Evolutionary conservation across 2,329 filamentous ascomycete species (phyloP).

Genomic region (Cryphonectria japonica): DNA sequence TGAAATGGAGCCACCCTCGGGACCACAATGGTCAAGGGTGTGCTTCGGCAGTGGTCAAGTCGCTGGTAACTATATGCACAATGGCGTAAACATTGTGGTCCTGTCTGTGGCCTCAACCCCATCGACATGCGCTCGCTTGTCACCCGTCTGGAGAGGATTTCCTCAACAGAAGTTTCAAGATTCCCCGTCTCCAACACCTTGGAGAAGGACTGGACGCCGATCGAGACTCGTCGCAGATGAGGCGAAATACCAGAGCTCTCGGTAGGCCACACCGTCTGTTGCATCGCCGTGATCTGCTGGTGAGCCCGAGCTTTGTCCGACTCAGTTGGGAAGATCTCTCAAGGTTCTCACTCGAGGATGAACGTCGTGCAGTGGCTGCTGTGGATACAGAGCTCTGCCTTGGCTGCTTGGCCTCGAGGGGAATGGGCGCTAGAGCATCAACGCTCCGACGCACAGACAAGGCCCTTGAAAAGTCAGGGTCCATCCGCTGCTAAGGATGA

Average conservation of each 20-base stretch:
- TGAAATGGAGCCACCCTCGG: slow-evolving; percentile 6
- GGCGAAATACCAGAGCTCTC: slow-evolving; percentile 6
- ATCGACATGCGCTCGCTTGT: slow-evolving; percentile 8
- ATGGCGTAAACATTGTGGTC: slow-evolving; percentile 21
- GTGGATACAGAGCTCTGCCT: slow-evolving; percentile 14
- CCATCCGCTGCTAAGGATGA: slow-evolving; percentile 25
- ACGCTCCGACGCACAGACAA: slow-evolving; percentile 19
- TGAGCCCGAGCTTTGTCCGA: slow-evolving; percentile 9
- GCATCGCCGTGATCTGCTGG: neutral
- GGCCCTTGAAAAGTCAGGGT: slow-evolving; percentile 24
- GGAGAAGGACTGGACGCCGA: slow-evolving; percentile 18
- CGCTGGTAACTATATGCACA: slow-evolving; percentile 19
- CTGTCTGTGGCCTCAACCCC: slow-evolving; percentile 16
- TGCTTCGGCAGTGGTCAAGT: slow-evolving; percentile 22
- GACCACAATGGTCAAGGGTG: slow-evolving; percentile 3
- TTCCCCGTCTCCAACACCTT: slow-evolving; percentile 19
- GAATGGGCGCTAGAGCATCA: slow-evolving; percentile 26
- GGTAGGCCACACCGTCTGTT: slow-evolving; percentile 2
- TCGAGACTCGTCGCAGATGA: slow-evolving; percentile 22
- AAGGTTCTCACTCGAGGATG: slow-evolving; percentile 2
- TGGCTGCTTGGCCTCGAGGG: slow-evolving; percentile 4
- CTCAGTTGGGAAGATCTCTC: slow-evolving; percentile 9
- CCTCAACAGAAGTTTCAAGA: slow-evolving; percentile 22
- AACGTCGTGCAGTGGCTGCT: slow-evolving; percentile 1
- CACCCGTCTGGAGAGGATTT: slow-evolving; percentile 9